Conservation (phyloP, 2,329 filamentous ascomycete genomes). For the Pseudodiploospora longispora region DNA sequence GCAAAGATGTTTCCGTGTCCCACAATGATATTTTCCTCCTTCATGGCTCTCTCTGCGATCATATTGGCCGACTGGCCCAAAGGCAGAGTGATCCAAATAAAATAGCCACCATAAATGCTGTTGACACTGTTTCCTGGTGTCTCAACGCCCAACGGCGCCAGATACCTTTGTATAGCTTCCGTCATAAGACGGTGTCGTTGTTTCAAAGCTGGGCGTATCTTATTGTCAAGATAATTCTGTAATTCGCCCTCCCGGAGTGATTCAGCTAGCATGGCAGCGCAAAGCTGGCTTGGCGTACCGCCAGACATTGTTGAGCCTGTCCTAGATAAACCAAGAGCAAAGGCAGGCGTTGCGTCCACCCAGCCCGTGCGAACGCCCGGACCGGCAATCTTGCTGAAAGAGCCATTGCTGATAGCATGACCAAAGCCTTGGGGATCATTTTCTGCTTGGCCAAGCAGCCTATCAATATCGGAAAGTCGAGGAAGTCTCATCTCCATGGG, state of each 20-base stretch:
- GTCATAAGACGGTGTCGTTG: constrained; percentile 44
- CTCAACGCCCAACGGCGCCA: constrained; percentile 55
- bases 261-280: constrained; percentile 42
- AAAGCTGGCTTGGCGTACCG: constrained; percentile 49
- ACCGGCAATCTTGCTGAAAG: constrained; percentile 79
- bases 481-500: constrained; percentile 50
- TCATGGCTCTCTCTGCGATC: constrained; percentile 48
- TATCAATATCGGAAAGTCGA: constrained; percentile 71
- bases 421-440: constrained; percentile 53
- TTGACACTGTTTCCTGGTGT: constrained; percentile 31
- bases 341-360: constrained; percentile 61
- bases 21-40: constrained; percentile 58
- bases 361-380: constrained; percentile 84
- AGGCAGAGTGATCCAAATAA: constrained; percentile 69
- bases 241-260: constrained; percentile 38
- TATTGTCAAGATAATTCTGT: constrained; percentile 33
- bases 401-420: constrained; percentile 76
- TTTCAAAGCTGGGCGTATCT: constrained; percentile 37
- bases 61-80: constrained; percentile 38
- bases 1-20: constrained; percentile 64
- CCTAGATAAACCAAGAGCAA: constrained; percentile 42
- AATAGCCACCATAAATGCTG: constrained; percentile 68
- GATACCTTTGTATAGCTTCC: constrained; percentile 46
- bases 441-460: constrained; percentile 48
- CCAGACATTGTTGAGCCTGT: constrained; percentile 48